Percentiles rank a stretch among this genome's conserved stretches.
These are phyloP conservation scores for Crucibulum laeve DNA, from an alignment of 768 basidiomycete genomes.

Conservation along the genomic window DNA sequence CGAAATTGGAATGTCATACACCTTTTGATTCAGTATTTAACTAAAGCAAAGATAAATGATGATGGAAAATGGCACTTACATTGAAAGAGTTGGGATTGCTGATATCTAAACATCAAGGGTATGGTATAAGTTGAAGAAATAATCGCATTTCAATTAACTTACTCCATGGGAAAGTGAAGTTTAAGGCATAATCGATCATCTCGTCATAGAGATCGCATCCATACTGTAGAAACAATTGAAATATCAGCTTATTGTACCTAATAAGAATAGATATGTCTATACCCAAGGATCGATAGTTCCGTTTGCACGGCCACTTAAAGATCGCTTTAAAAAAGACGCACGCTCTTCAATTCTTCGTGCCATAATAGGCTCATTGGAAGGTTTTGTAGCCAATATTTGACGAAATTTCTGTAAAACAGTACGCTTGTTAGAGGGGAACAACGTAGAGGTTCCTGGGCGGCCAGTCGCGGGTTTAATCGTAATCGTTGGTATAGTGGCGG, in stretches of 20 bases:
- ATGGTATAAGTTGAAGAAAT: background rate
- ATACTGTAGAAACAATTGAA: conserved; percentile 32
- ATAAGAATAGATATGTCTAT: conserved; percentile 8
- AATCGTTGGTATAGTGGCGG: conserved; percentile 43
- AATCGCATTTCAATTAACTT: conserved; percentile 14
- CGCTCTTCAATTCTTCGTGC: conserved; percentile 19
- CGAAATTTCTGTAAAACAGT: background rate
- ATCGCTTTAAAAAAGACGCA: conserved; percentile 38
- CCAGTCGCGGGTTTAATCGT: conserved; percentile 18
- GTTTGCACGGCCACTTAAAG: conserved; percentile 42
- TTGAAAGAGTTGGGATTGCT: background rate
- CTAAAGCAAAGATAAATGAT: too few relatives aligned
- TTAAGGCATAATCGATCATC: conserved; percentile 68
- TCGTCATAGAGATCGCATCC: conserved; percentile 63
- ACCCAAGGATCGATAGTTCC: conserved; percentile 57
- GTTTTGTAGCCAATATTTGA: background rate
- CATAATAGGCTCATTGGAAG: conserved; percentile 4
- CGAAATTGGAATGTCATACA: background rate
- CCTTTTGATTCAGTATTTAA: background rate
- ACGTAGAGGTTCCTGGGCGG: conserved; percentile 19
- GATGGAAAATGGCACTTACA: background rate
- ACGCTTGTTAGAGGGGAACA: background rate
- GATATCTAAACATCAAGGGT: background rate
- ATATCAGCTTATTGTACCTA: background rate
- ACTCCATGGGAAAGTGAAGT: conserved; percentile 68